Evolutionary conservation across 257 asterid species (phyloP).

Genomic region (Linaria vulgaris): DNA sequence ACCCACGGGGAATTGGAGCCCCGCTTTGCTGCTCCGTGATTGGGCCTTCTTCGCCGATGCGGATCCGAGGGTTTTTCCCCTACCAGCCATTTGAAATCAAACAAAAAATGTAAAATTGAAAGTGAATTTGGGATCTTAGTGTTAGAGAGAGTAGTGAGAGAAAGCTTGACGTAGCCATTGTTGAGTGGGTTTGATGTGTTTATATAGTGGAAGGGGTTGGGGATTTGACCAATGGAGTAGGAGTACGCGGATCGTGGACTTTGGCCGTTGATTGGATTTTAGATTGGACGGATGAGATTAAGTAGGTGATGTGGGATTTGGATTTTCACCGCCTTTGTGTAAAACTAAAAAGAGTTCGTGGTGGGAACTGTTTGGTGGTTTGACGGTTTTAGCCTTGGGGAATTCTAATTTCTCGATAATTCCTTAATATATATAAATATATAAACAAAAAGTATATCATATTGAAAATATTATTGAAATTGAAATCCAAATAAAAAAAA

Average conservation of each 20-base stretch:
- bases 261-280: conserved; percentile 35
- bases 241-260: conserved; percentile 36
- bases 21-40: conserved; percentile 74
- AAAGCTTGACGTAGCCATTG: background rate
- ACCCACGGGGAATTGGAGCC: conserved; percentile 83
- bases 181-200: background rate
- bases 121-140: background rate
- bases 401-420: too few species aligned
- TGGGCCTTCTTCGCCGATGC: conserved; percentile 71
- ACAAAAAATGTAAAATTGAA: background rate
- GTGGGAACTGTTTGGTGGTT: background rate
- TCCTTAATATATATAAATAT: too few species aligned
- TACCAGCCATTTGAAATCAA: conserved; percentile 58
- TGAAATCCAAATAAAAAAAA: too few species aligned
- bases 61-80: conserved; percentile 78
- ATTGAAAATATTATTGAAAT: too few species aligned
- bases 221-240: conserved; percentile 29
- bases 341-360: too few species aligned
- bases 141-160: background rate
- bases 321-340: conserved; percentile 12
- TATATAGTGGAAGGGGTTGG: conserved; percentile 41
- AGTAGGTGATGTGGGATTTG: background rate
- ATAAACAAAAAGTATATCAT: too few species aligned
- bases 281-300: conserved; percentile 36
- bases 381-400: background rate